phyloP scores from a whole-genome alignment of 768 basidiomycete genomes.

The Boletus pseudo-olivaceus region DNA sequence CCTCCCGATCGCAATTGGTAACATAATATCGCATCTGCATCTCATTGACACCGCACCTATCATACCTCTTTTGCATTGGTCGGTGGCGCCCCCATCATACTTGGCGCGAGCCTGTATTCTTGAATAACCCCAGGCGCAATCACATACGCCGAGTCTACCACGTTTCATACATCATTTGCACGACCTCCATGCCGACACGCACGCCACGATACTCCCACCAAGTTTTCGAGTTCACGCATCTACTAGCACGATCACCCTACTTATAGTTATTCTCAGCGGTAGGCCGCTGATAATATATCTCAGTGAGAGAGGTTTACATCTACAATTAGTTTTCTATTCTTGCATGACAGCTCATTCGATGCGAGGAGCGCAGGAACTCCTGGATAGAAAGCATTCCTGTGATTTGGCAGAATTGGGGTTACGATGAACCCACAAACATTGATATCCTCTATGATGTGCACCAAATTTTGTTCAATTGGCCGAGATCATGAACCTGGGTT shows the following conservation, averaged over 20 bases:
- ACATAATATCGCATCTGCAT: conserved; percentile 18
- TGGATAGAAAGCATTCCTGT: background rate
- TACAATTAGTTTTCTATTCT: background rate
- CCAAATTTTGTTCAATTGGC: background rate
- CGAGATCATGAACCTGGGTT: background rate
- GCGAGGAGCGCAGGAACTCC: conserved; percentile 1
- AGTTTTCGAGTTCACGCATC: conserved; percentile 3
- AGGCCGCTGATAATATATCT: conserved; percentile 17
- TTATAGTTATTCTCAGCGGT: conserved; percentile 19
- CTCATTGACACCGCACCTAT: conserved; percentile 9
- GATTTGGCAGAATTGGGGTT: background rate
- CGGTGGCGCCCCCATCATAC: conserved; percentile 1
- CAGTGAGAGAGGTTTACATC: background rate
- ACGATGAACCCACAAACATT: background rate
- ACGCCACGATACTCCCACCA: conserved; percentile 1
- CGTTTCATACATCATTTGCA: conserved; percentile 1
- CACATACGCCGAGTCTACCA: background rate
- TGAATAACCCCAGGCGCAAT: conserved; percentile 15
- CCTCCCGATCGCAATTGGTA: conserved; percentile 1
- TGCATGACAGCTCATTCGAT: background rate
- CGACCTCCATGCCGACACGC: conserved; percentile 5
- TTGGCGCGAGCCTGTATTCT: conserved; percentile 13
- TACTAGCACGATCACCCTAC: conserved; percentile 18
- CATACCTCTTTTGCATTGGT: conserved; percentile 19
- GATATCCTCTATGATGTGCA: background rate